Base-by-base conservation (phyloP, 2,329 filamentous ascomycete species). In the Diaporthe citrichinensis region DNA sequence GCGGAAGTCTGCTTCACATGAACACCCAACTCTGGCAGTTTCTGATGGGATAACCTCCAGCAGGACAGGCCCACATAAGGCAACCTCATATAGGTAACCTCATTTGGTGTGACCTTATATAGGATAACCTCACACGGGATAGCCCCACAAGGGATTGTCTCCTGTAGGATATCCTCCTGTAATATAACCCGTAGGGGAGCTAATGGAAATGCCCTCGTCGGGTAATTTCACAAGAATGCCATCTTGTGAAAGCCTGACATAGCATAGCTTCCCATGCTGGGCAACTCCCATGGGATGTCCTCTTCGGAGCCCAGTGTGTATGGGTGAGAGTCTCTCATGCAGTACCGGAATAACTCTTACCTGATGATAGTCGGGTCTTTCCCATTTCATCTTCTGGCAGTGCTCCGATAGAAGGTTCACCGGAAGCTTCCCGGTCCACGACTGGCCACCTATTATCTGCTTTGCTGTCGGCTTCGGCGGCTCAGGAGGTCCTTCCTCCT, bases 401-500 rank as follows among this genome's bases (percentile, higher is more conserved):
- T 98, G 94, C 87, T 98, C 97, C 49, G 94, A 95, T 78, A 98
- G 90, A 80, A 98, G 89, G 82, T 98, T 98, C 78, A 98, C 94
- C 1, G 97, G 97, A 44, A 99, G 87, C 84, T 99, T 99, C 55
- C 97, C 97, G 0, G 97, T 99, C 97, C 97, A 99, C 79, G 95
- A 98, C 75, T 95, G 92, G 67, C 97, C 97, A 57, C 95, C 97
- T 81, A 99, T 98, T 78, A 99, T 87, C 79, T 97, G 95, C 84
- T 93, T 93, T 59, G 90, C 89, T 2, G 92, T 92, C 20, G 90
- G 91, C 79, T 92, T 91, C 0, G 89, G 89, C 4, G 88, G 88
- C 0, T 84, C 88, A n/a, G 75, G 75, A 2, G 81, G 78, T 3
- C 84, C 79, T 3, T 83, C 79, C 20, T 83, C 76, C 46, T 82